Evolutionary conservation across 2,329 filamentous ascomycete species (phyloP).

Genomic region (Neonectria sp.): DNA sequence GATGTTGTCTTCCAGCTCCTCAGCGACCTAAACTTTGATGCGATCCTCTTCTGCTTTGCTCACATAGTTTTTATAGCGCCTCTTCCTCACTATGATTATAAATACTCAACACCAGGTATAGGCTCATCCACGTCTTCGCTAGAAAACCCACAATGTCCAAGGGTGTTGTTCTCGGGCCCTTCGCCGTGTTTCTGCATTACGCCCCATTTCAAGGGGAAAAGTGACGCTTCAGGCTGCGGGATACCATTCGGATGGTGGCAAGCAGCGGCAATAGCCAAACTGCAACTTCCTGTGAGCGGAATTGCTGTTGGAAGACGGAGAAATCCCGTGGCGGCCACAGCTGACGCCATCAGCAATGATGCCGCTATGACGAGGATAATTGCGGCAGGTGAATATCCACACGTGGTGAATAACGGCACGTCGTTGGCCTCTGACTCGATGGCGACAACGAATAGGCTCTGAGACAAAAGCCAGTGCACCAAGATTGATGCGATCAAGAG

Average conservation of each 20-base stretch:
- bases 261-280: constrained; percentile 30
- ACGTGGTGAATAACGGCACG: constrained; percentile 3
- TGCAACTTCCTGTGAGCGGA: constrained; percentile 25
- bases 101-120: constrained; percentile 3
- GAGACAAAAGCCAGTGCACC: constrained; percentile 30
- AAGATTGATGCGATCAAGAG: constrained; percentile 13
- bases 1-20: no score
- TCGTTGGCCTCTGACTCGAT: neutral
- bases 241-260: constrained; percentile 19
- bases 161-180: neutral
- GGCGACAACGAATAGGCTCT: constrained; percentile 28
- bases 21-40: no score
- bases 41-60: no score
- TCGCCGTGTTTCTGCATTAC: constrained; percentile 1
- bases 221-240: constrained; percentile 11
- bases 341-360: constrained; percentile 1
- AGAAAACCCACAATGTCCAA: constrained; percentile 13
- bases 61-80: no score
- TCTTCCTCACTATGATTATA: neutral
- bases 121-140: constrained; percentile 14
- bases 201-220: constrained; percentile 20
- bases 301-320: constrained; percentile 14
- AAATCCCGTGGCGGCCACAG: neutral
- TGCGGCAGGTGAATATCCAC: constrained; percentile 28
- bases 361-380: constrained; percentile 7